Conservation (phyloP, 1,284 basidiomycete species). For the Termitomyces sp. region DNA sequence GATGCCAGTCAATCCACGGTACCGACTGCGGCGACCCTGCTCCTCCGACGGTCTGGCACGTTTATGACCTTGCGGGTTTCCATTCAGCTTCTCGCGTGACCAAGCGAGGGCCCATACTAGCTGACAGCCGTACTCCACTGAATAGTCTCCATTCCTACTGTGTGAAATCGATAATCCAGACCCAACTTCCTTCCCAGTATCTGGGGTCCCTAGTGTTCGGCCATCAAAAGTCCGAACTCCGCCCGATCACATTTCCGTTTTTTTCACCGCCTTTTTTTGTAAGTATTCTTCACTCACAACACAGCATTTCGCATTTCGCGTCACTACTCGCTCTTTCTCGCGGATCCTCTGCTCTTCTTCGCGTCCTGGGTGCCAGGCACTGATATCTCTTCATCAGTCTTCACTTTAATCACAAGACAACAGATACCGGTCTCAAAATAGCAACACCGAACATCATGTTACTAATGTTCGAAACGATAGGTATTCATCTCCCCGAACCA, state of each 20-base stretch:
- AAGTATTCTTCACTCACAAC: neutral
- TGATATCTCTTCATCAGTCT: neutral
- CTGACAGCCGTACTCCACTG: neutral
- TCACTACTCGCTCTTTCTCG: neutral
- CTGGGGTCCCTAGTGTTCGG: neutral
- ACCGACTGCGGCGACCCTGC: constrained; percentile 8
- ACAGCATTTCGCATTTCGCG: neutral
- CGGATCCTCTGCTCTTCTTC: neutral
- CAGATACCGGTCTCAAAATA: neutral
- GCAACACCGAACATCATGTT: neutral
- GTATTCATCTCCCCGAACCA: neutral
- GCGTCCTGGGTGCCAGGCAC: neutral
- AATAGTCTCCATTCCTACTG: too few species aligned
- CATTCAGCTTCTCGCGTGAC: neutral
- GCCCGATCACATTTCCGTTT: neutral
- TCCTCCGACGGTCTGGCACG: constrained; percentile 5
- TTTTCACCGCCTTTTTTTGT: neutral
- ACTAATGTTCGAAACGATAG: neutral
- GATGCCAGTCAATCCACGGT: neutral
- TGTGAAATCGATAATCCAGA: too few species aligned
- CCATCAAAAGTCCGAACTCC: neutral
- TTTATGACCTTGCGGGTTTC: neutral
- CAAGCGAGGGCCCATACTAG: neutral
- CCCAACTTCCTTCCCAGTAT: too few species aligned
- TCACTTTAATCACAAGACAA: neutral